Conservation (phyloP, 2,329 filamentous ascomycete genomes). For the Pezizomycotina sp. region DNA sequence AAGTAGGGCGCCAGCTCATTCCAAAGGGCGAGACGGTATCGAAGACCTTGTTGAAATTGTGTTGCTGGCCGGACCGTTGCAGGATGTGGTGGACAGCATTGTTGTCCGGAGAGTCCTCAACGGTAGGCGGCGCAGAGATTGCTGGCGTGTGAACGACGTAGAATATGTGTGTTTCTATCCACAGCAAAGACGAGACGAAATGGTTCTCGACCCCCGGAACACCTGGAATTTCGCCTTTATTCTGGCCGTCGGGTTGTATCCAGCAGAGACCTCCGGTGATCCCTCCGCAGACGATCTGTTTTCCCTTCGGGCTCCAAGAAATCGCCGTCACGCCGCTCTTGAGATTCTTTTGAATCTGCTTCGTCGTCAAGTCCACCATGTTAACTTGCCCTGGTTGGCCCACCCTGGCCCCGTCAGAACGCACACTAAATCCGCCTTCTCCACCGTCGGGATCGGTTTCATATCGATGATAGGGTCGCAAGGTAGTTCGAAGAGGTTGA, state of each 20-base stretch:
- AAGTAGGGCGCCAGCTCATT: conserved; percentile 47
- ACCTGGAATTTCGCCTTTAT: conserved; percentile 62
- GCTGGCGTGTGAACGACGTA: conserved; percentile 58
- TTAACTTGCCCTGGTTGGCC: conserved; percentile 14
- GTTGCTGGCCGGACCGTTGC: conserved; percentile 44
- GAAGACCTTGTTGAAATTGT: conserved; percentile 55
- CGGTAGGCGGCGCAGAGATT: conserved; percentile 40
- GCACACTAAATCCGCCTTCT: conserved; percentile 59
- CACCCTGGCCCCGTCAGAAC: conserved; percentile 58
- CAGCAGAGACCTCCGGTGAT: conserved; percentile 65
- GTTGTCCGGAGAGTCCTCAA: conserved; percentile 33
- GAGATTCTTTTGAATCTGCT: conserved; percentile 55
- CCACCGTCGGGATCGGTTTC: conserved; percentile 60
- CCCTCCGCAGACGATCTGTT: conserved; percentile 77
- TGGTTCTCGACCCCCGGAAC: conserved; percentile 51
- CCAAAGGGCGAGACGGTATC: conserved; percentile 61
- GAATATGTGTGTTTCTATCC: conserved; percentile 80
- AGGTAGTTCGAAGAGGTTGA: conserved; percentile 54
- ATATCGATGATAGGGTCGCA: conserved; percentile 64
- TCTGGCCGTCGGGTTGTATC: conserved; percentile 63
- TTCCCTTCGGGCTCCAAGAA: conserved; percentile 84
- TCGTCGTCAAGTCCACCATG: conserved; percentile 52
- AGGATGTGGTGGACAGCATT: conserved; percentile 63
- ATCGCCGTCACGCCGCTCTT: conserved; percentile 64
- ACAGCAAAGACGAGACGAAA: conserved; percentile 65